phyloP scores from a whole-genome alignment of 1,284 basidiomycete genomes.

The Psilocybe mexicana region DNA sequence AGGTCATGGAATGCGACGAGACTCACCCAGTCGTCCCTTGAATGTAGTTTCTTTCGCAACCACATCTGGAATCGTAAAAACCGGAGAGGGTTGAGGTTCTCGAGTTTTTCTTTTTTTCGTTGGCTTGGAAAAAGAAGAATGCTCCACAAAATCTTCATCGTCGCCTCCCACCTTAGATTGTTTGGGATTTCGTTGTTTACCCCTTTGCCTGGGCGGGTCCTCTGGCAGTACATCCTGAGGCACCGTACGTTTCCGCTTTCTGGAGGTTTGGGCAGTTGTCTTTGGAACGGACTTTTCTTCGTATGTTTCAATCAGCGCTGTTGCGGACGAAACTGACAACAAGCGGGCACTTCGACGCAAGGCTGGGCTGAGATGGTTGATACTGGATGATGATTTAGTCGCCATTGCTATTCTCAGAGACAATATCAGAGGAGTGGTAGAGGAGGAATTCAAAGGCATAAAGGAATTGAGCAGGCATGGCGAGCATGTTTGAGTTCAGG shows the following conservation, averaged over 20 bases:
- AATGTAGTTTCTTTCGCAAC: conserved; percentile 65
- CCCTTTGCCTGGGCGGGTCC: background rate
- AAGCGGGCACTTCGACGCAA: conserved; percentile 21
- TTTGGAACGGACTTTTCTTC: background rate
- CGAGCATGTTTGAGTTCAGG: background rate
- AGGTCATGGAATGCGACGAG: background rate
- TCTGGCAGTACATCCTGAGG: background rate
- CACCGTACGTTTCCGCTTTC: conserved; percentile 4
- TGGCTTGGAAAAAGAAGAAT: conserved; percentile 5
- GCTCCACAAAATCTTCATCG: conserved; percentile 3
- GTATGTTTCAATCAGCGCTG: background rate
- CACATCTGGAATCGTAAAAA: conserved; percentile 74
- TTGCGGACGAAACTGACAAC: conserved; percentile 6
- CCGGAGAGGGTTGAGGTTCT: conserved; percentile 51
- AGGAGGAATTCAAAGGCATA: background rate
- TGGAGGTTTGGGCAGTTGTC: background rate
- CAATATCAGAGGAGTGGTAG: background rate
- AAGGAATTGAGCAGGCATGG: background rate
- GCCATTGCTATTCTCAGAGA: too few species aligned
- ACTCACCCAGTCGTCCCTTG: conserved; percentile 65
- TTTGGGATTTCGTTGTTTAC: background rate
- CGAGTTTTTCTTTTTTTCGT: conserved; percentile 40
- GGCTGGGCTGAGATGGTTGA: background rate
- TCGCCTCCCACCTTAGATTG: background rate
- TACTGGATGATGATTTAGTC: background rate